A percentile compares a stretch with the other conserved stretches of the same genome.
These are phyloP conservation scores for Ramalina intermedia DNA, from an alignment of 495 filamentous ascomycete genomes.

Conservation along the genomic window DNA sequence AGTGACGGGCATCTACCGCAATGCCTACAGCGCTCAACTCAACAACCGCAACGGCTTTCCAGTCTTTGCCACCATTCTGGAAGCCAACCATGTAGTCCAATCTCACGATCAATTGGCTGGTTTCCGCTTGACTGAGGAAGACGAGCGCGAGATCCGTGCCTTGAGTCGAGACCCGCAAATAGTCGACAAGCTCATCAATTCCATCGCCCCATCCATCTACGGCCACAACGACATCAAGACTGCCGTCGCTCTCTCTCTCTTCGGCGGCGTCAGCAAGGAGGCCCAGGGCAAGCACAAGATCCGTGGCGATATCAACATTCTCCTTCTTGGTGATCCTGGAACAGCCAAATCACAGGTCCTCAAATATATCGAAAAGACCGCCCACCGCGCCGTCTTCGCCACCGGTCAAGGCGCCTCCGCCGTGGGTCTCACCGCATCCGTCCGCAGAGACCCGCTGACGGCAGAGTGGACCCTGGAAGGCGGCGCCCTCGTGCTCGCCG, in stretches of 20 bases:
- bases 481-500: slow-evolving; percentile 87
- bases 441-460: slow-evolving; percentile 89
- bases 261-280: slow-evolving; percentile 87
- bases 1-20: slow-evolving; percentile 92
- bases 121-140: slow-evolving; percentile 89
- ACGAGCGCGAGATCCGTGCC: slow-evolving; percentile 81
- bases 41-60: slow-evolving; percentile 99
- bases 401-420: slow-evolving; percentile 95
- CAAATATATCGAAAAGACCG: slow-evolving; percentile 96
- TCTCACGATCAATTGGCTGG: slow-evolving; percentile 96
- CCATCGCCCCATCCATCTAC: slow-evolving; percentile 94
- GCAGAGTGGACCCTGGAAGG: slow-evolving; percentile 98
- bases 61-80: slow-evolving; percentile 93
- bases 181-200: slow-evolving; percentile 85
- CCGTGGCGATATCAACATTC: slow-evolving; percentile 95
- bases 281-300: slow-evolving; percentile 77
- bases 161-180: slow-evolving; percentile 82
- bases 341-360: slow-evolving; percentile 97
- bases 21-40: slow-evolving; percentile 93
- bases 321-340: slow-evolving; percentile 93
- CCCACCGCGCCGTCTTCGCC: slow-evolving; percentile 93
- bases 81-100: slow-evolving; percentile 95
- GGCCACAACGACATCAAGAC: slow-evolving; percentile 97
- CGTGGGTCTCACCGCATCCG: slow-evolving; percentile 94
- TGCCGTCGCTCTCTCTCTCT: slow-evolving; percentile 83